Conservation (phyloP, 1,284 basidiomycete species). For the Ustilago vetiveriae region DNA sequence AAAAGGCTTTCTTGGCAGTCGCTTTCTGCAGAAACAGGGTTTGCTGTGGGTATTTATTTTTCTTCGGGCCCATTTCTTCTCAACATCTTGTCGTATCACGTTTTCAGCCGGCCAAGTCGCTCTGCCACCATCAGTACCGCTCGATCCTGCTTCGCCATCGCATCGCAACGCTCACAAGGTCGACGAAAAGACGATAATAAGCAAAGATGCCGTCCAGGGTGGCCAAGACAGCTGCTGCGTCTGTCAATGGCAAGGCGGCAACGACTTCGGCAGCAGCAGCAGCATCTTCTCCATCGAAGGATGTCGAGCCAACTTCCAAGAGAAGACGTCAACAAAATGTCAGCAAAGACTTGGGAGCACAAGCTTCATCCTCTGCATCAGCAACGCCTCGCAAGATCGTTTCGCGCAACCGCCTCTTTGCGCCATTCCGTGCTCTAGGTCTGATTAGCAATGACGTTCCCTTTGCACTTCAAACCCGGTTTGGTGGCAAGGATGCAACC, state of each 20-base stretch:
- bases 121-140: neutral
- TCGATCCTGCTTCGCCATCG: no score
- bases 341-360: neutral
- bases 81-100: neutral
- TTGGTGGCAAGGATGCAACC: constrained; percentile 84
- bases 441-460: constrained; percentile 91
- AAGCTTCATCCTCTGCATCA: constrained; percentile 6
- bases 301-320: constrained; percentile 28
- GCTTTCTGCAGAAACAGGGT: constrained; percentile 12
- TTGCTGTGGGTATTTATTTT: constrained; percentile 30
- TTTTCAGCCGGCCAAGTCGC: neutral
- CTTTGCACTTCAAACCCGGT: constrained; percentile 81
- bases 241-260: constrained; percentile 21
- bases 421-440: constrained; percentile 92
- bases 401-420: constrained; percentile 74
- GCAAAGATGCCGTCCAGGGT: constrained; percentile 36
- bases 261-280: constrained; percentile 8
- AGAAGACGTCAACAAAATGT: constrained; percentile 13
- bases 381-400: constrained; percentile 18
- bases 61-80: neutral
- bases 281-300: no score
- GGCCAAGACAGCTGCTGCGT: constrained; percentile 12
- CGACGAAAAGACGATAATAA: neutral
- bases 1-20: constrained; percentile 6
- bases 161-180: no score